phyloP scores from a whole-genome alignment of 2,329 filamentous ascomycete genomes.

The Colletotrichum camelliae region DNA sequence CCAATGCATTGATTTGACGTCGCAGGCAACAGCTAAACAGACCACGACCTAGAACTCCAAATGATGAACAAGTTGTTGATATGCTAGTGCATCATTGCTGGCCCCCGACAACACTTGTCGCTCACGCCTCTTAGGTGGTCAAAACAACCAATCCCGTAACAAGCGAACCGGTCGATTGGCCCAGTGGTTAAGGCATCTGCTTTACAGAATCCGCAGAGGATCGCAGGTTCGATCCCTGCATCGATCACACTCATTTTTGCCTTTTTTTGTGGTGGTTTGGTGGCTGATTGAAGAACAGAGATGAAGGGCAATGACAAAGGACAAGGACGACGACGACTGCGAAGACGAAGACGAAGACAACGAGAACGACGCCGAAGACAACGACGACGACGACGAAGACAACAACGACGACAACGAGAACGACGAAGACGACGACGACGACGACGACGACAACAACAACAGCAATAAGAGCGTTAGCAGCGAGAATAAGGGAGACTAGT shows the following conservation, averaged over 20 bases:
- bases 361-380: no score
- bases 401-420: no score
- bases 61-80: not conserved
- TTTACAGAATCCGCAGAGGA: constrained; percentile 49
- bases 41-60: not conserved
- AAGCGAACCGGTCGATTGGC: constrained; percentile 34
- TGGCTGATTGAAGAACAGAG: no score
- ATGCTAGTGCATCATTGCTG: not conserved
- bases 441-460: no score
- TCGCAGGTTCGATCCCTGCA: constrained; percentile 52
- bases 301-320: no score
- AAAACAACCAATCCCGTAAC: not conserved
- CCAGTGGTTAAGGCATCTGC: constrained; percentile 45
- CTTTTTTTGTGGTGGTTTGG: no score
- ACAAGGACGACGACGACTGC: no score
- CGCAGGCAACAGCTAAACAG: not conserved
- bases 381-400: no score
- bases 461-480: no score
- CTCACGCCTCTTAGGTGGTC: not conserved
- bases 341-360: no score
- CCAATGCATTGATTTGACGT: not conserved
- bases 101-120: not conserved
- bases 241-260: constrained; percentile 35
- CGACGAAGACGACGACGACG: no score
- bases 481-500: no score